phyloP scores from a whole-genome alignment of 371 early-diverging fungal genomes.

The Smittium mucronatum region DNA sequence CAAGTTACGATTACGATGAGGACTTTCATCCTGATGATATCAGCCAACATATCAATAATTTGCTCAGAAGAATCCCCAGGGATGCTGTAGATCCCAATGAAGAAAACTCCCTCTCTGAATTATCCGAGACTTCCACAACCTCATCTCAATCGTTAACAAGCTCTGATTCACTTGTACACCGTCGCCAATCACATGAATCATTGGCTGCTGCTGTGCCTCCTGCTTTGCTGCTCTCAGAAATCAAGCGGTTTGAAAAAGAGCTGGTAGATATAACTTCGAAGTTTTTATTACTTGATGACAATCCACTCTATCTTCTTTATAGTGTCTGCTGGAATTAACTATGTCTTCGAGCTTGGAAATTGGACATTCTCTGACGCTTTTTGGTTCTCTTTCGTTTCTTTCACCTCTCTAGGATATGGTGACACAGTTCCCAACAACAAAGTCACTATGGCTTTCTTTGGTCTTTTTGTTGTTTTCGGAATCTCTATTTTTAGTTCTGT shows the following conservation, averaged over 20 bases:
- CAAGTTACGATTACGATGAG: background rate
- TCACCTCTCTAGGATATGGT: slow-evolving; percentile 27
- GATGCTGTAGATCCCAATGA: background rate
- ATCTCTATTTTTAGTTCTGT: background rate
- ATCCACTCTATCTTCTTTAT: background rate
- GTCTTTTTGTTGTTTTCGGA: background rate
- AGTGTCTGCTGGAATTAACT: background rate
- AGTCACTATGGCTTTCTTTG: slow-evolving; percentile 15
- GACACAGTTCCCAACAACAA: slow-evolving; percentile 24
- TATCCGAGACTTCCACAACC: too few species aligned
- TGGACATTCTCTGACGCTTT: slow-evolving; percentile 30
- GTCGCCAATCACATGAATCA: too few species aligned
- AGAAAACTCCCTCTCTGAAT: slow-evolving; percentile 1
- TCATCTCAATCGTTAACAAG: too few species aligned
- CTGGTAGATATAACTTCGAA: background rate
- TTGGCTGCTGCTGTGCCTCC: too few species aligned
- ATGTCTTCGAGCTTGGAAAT: slow-evolving; percentile 12
- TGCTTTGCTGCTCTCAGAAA: background rate
- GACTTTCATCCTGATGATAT: background rate
- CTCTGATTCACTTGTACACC: too few species aligned
- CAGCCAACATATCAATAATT: background rate
- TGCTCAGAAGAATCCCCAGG: too few species aligned
- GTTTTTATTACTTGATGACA: background rate
- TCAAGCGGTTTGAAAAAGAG: background rate
- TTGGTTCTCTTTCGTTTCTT: slow-evolving; percentile 30